phyloP scores from a whole-genome alignment of 805 yeast genomes.

The Pichia occidentalis region DNA sequence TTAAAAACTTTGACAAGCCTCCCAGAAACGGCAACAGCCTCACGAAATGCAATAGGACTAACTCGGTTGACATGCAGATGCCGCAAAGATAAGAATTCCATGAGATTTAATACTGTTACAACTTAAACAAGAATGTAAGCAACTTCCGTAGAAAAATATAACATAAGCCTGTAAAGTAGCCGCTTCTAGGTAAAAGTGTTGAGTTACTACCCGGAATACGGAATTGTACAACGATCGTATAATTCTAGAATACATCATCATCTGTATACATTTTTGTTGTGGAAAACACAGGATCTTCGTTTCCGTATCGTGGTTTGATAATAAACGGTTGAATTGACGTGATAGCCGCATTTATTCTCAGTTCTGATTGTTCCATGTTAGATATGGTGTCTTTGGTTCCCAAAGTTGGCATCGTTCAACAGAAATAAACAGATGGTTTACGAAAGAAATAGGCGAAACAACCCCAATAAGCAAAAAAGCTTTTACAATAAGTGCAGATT shows the following conservation, averaged over 20 bases:
- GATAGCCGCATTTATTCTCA: conserved; percentile 9
- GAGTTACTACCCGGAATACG: conserved; percentile 21
- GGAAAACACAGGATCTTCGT: conserved; percentile 20
- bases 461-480: no score
- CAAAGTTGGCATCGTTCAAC: no score
- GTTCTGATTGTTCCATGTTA: not conserved
- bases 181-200: conserved; percentile 11
- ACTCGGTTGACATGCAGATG: conserved; percentile 1
- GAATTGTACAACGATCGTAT: conserved; percentile 3
- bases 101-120: conserved; percentile 7
- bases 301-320: conserved; percentile 22
- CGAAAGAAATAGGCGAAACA: no score
- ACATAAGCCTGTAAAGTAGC: conserved; percentile 11
- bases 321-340: conserved; percentile 24
- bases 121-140: conserved; percentile 12
- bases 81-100: not conserved
- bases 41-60: conserved; percentile 19
- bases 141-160: conserved; percentile 16
- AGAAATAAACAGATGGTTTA: no score
- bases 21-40: no score
- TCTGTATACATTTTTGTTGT: conserved; percentile 21
- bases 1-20: no score
- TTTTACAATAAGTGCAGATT: no score
- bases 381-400: not conserved
- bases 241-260: conserved; percentile 5